These are phyloP conservation scores for Colletotrichum cuscutae DNA, from an alignment of 2,329 filamentous ascomycete species.

Conservation along the genomic window DNA sequence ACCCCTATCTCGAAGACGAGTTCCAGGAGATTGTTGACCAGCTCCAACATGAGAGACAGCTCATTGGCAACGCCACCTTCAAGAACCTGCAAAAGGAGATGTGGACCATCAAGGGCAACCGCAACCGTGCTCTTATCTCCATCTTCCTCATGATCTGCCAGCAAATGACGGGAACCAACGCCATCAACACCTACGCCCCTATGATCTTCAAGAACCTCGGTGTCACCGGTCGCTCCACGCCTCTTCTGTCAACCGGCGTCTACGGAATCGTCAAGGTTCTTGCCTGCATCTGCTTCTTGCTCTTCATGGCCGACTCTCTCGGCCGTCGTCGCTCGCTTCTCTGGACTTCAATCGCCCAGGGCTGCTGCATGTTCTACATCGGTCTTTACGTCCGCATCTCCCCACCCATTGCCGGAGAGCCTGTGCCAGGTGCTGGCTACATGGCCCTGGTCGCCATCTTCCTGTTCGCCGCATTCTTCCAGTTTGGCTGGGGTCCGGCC, in stretches of 20 bases:
- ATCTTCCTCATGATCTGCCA: slow-evolving; percentile 69
- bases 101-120: slow-evolving; percentile 66
- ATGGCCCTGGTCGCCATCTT: slow-evolving; percentile 74
- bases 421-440: slow-evolving; percentile 70
- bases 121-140: slow-evolving; percentile 67
- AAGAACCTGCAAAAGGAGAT: slow-evolving; percentile 69
- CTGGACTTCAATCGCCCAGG: slow-evolving; percentile 71
- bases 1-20: slow-evolving; percentile 66
- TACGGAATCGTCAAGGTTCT: slow-evolving; percentile 72
- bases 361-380: slow-evolving; percentile 72
- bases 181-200: slow-evolving; percentile 51
- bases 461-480: slow-evolving; percentile 67
- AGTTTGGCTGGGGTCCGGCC: slow-evolving; percentile 56
- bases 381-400: slow-evolving; percentile 71
- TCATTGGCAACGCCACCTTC: slow-evolving; percentile 55
- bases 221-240: slow-evolving; percentile 56
- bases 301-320: slow-evolving; percentile 70
- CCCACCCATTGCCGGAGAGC: slow-evolving; percentile 58
- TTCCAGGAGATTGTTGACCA: slow-evolving; percentile 65
- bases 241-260: slow-evolving; percentile 70
- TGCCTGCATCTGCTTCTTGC: slow-evolving; percentile 66
- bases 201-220: slow-evolving; percentile 47
- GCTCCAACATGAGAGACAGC: slow-evolving; percentile 65
- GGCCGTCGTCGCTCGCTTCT: slow-evolving; percentile 66
- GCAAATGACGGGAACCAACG: slow-evolving; percentile 67